phyloP scores from a whole-genome alignment of 306 rosid species.

The Vigna reflexopilosa region DNA sequence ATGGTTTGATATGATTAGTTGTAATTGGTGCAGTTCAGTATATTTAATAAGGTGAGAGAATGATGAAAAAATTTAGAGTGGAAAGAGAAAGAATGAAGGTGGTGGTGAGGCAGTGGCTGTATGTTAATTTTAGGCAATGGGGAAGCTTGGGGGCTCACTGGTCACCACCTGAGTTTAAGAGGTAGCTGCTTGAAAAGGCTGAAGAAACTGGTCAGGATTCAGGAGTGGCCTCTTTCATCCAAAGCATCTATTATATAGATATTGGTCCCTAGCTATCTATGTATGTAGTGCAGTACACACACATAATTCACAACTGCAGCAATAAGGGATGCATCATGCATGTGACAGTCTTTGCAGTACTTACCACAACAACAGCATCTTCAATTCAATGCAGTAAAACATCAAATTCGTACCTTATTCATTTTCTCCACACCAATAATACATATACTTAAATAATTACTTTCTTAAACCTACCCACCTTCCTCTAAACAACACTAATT shows the following conservation, averaged over 20 bases:
- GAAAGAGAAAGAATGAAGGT: conserved; percentile 48
- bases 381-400: conserved; percentile 46
- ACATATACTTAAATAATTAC: conserved; percentile 8
- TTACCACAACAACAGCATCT: conserved; percentile 49
- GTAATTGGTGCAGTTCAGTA: conserved; percentile 13
- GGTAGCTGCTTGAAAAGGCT: conserved; percentile 33
- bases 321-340: conserved; percentile 55
- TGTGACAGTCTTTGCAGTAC: conserved; percentile 54
- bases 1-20: conserved; percentile 20
- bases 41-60: conserved; percentile 15
- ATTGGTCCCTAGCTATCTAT: conserved; percentile 58
- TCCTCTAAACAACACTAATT: conserved; percentile 17
- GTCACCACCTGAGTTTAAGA: conserved; percentile 57
- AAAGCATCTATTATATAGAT: conserved; percentile 29
- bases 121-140: conserved; percentile 44
- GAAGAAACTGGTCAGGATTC: conserved; percentile 16
- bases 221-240: conserved; percentile 46
- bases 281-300: conserved; percentile 38
- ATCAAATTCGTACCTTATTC: conserved; percentile 35
- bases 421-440: conserved; percentile 35
- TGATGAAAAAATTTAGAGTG: conserved; percentile 32
- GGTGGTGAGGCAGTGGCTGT: conserved; percentile 15
- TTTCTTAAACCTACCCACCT: conserved; percentile 47
- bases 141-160: conserved; percentile 9
- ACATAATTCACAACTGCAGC: conserved; percentile 54